A percentile compares a stretch with the other conserved stretches of the same genome.
These are phyloP conservation scores for Erysimum cheiranthoides DNA, from an alignment of 345 rosid species.

Conservation along the genomic window DNA sequence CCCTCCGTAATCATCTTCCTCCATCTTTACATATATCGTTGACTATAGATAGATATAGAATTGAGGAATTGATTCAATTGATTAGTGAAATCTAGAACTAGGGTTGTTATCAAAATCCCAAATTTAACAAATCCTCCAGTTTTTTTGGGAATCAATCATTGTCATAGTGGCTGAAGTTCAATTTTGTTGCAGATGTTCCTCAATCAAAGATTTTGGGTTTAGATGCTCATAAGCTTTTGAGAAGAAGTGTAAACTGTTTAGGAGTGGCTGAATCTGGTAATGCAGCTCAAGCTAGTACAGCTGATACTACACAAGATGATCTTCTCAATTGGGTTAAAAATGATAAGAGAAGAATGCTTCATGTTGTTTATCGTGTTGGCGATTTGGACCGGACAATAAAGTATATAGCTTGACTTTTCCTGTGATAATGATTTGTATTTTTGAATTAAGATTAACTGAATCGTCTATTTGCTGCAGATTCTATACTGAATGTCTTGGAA, in stretches of 20 bases:
- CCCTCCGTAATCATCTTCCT: constrained; percentile 48
- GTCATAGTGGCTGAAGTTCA: not conserved
- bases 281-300: constrained; percentile 65
- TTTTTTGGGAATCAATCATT: not conserved
- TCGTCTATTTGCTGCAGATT: constrained; percentile 57
- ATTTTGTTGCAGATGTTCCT: constrained; percentile 56
- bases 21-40: not conserved
- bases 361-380: constrained; percentile 98
- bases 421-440: constrained; percentile 14
- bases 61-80: not conserved
- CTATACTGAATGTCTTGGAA: constrained; percentile 94
- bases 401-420: constrained; percentile 44
- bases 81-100: constrained; percentile 27
- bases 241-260: constrained; percentile 49
- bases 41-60: not conserved
- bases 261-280: constrained; percentile 63
- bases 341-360: constrained; percentile 92
- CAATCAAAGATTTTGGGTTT: constrained; percentile 59
- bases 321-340: constrained; percentile 63
- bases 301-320: constrained; percentile 65
- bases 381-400: constrained; percentile 93
- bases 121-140: too few species aligned
- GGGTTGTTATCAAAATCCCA: not conserved
- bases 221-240: constrained; percentile 56
- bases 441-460: not conserved